Evolutionary conservation across 768 basidiomycete species (phyloP).

Genomic region (Suillus discolor): DNA sequence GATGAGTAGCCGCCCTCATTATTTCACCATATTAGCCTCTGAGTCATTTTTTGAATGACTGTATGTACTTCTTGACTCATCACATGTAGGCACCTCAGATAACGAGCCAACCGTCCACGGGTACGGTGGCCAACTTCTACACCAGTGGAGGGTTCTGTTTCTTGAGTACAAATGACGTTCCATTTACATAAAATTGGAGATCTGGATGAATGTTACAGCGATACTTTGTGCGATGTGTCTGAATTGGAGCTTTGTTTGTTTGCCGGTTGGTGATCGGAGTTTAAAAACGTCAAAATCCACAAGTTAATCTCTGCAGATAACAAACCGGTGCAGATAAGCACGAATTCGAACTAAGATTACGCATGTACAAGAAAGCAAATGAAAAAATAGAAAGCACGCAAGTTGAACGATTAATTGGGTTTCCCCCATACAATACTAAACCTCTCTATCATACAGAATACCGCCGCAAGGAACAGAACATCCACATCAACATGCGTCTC

Average conservation of each 20-base stretch:
- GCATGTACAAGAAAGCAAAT: conserved; percentile 25
- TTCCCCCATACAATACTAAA: conserved; percentile 30
- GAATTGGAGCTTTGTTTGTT: background rate
- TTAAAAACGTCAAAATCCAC: background rate
- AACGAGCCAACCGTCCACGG: background rate
- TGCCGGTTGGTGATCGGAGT: conserved; percentile 23
- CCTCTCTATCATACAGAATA: conserved; percentile 25
- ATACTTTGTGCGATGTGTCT: too few relatives aligned
- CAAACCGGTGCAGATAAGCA: background rate
- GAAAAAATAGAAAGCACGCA: conserved; percentile 22
- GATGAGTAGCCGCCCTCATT: background rate
- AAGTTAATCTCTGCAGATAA: background rate
- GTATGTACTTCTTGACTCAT: background rate
- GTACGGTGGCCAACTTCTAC: background rate
- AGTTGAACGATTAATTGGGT: conserved; percentile 26
- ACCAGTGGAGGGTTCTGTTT: background rate
- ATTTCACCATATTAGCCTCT: background rate
- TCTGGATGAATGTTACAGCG: background rate
- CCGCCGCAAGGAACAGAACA: background rate
- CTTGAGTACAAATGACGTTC: background rate
- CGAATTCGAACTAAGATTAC: conserved; percentile 15
- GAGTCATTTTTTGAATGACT: background rate
- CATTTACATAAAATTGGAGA: background rate
- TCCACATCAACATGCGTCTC: conserved; percentile 13
- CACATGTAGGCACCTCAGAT: too few relatives aligned